phyloP scores from a whole-genome alignment of 306 rosid species.

The Cicer bijugum region DNA sequence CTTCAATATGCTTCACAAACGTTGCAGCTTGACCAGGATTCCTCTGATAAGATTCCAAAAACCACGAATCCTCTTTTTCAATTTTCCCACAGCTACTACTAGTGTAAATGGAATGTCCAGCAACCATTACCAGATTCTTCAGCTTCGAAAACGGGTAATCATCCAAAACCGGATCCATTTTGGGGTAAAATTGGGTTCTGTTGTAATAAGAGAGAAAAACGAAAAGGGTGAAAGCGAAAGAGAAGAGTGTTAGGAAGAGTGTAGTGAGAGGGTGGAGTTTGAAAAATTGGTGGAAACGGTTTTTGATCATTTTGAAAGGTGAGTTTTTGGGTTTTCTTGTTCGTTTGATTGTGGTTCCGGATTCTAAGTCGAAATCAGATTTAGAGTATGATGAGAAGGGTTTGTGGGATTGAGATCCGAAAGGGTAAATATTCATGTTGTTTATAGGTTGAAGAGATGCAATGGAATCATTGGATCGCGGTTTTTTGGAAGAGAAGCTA shows the following conservation, averaged over 20 bases:
- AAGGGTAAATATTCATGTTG: slow-evolving; percentile 59
- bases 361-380: slow-evolving; percentile 78
- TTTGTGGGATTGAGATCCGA: slow-evolving; percentile 63
- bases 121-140: slow-evolving; percentile 85
- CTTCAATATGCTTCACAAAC: slow-evolving; percentile 69
- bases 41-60: slow-evolving; percentile 90
- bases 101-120: slow-evolving; percentile 88
- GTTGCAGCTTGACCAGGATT: slow-evolving; percentile 91
- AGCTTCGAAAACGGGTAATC: slow-evolving; percentile 70
- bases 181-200: slow-evolving; percentile 51
- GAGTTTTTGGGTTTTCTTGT: slow-evolving; percentile 60
- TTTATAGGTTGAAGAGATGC: slow-evolving; percentile 28
- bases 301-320: slow-evolving; percentile 67
- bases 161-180: slow-evolving; percentile 40
- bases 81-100: slow-evolving; percentile 79
- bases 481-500: neutral
- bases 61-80: slow-evolving; percentile 92
- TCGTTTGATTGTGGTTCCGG: slow-evolving; percentile 56
- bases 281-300: slow-evolving; percentile 59
- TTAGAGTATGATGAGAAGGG: slow-evolving; percentile 66
- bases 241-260: slow-evolving; percentile 54
- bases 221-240: slow-evolving; percentile 59
- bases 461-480: slow-evolving; percentile 44
- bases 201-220: slow-evolving; percentile 54
- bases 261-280: slow-evolving; percentile 66